Evolutionary conservation across 768 basidiomycete genomes (phyloP), one percentile per base, ranked within the genome.

Genomic region (Neoboletus subvelutipes): DNA sequence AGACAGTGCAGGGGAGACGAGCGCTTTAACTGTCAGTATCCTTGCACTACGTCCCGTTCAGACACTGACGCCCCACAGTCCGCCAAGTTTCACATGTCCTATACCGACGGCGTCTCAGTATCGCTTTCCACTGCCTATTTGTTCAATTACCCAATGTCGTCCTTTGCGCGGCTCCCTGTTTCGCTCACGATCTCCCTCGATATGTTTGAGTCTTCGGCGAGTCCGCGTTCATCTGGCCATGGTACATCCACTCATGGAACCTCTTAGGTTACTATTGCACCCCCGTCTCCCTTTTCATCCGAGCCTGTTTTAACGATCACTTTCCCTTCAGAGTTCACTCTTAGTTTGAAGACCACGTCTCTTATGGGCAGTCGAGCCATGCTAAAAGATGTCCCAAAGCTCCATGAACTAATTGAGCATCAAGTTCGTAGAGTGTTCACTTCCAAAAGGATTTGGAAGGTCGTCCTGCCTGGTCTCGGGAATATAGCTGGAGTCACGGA

Each of bases 331-430:
- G 86, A 92, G 65, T 97, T 99, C 66, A 84, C 84, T 17, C 84
- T 99, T 20, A 85, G 90, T 64, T 78, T 99, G 42, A 84, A 87
- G 49, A 94, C 92, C 12, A 92, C 87, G 8, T 98, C 94, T 28
- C 81, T 98, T 5, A 87, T 98, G 78, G 97, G 97, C 20, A 94
- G 92, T 62, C 86, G 96, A 45, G 95, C 97, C n/a, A 97, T 98
- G 74, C 80, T 99, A 1, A 94, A 93, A 57, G 94, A 99, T 67
- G 91, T 99, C 1, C 96, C 97, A 26, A 99, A 99, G 72, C 78
- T 98, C 17, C 95, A 98, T 63, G 95, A 99, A 70, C 80, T 99
- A 50, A 92, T 99, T 50, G 83, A 91, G 60, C 83, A 88, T 61
- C 90, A 96, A 71, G 82, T 97, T 0, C 80, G 90, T 40, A 81